Base-by-base conservation (phyloP, 2,329 filamentous ascomycete genomes). In the Fusarium aywerte region DNA sequence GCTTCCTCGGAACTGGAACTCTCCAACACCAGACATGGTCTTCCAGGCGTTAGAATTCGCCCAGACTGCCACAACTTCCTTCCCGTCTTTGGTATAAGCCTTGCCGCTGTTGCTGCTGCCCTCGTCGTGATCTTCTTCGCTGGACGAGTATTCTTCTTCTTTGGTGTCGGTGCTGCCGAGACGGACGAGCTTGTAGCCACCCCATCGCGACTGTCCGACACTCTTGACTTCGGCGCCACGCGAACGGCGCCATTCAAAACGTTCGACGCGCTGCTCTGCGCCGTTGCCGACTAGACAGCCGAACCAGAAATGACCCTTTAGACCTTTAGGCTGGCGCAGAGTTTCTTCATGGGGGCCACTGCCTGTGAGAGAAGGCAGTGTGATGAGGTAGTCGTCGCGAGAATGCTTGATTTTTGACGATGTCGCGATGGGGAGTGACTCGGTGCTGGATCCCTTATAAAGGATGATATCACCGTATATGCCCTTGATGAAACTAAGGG, bases 141-240 rank as follows among this genome's bases (percentile, higher is more conserved):
- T 55, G 5, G 56, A 57, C 21, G 50, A 53, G 18, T 47, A 54
- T 5, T 60, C 58, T 10, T 58, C 45, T 7, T 50, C 47, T 4
- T 50, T 61, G 43, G 31, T 43, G 42, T 38, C 54, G 44, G 44
- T 44, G 45, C 50, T 59, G 13, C 61, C 65, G 8, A 73, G 39
- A 20, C 71, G 66, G 29, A 73, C 69, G 8, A 73, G 71, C 35
- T 73, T 73, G 69, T 66, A 73, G 12, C 71, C 71, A 5, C 47
- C 66, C 29, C 42, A 53, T 18, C 59, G 31, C 4, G 65, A 63
- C 12, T 62, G 65, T 1, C 69, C 69, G 12, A 70, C 20, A 15
- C 65, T 70, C 45, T 54, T 65, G 23, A 72, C 63, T 45, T 73
- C 71, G 21, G 49, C 51, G 1, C 69, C 71, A 4, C 45, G 55